These are phyloP conservation scores for Kregervanrija delftensis DNA, from an alignment of 805 yeast genomes.

Conservation along the genomic window DNA sequence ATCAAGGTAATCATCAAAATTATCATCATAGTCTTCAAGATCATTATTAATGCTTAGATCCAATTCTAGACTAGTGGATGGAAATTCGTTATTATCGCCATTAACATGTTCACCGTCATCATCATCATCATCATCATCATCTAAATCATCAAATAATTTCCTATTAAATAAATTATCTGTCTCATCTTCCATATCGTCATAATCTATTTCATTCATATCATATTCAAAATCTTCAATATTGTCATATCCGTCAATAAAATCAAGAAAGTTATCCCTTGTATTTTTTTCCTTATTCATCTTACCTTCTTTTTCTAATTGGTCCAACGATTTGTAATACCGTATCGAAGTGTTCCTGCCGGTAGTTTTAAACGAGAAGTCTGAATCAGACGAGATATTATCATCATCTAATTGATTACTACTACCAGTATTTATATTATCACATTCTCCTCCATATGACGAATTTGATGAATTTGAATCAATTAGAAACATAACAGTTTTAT, in stretches of 20 bases:
- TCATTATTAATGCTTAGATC: not conserved
- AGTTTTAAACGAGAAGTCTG: constrained; percentile 30
- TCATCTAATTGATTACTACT: not conserved
- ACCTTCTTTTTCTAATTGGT: constrained; percentile 24
- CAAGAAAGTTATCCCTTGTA: constrained; percentile 14
- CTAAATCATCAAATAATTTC: constrained; percentile 24
- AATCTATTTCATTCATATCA: constrained; percentile 27
- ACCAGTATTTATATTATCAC: not conserved
- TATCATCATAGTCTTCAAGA: not conserved
- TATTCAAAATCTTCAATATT: constrained; percentile 23
- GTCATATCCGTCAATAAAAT: constrained; percentile 20
- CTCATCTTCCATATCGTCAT: constrained; percentile 27
- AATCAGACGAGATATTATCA: constrained; percentile 8
- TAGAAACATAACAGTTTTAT: too few species aligned
- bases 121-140: constrained; percentile 6
- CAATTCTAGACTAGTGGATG: not conserved
- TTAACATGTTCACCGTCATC: constrained; percentile 2
- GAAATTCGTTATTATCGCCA: not conserved
- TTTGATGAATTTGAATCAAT: too few species aligned
- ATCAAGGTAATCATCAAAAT: constrained; percentile 1
- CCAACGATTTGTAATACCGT: constrained; percentile 29
- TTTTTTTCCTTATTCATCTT: constrained; percentile 10
- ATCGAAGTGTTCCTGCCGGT: constrained; percentile 31
- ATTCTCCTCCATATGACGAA: not conserved
- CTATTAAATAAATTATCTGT: constrained; percentile 33